Evolutionary conservation across 2,329 filamentous ascomycete species (phyloP).

Genomic region (Penicillium decumbens): DNA sequence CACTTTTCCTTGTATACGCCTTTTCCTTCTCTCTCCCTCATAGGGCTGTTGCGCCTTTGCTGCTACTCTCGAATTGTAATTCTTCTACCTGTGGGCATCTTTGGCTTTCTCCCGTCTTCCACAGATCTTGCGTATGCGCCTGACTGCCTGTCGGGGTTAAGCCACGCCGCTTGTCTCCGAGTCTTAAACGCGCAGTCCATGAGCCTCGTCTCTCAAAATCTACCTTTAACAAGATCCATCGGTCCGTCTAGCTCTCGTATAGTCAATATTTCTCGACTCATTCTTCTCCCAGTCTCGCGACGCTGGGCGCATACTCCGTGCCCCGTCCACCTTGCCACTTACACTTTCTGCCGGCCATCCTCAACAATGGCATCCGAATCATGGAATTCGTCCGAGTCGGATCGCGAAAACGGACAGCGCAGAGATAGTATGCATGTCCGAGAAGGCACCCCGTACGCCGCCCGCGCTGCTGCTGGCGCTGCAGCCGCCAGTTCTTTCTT

Average conservation of each 20-base stretch:
- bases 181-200: constrained; percentile 11
- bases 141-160: constrained; percentile 23
- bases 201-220: constrained; percentile 11
- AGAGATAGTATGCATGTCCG: constrained; percentile 13
- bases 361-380: constrained; percentile 38
- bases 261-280: not conserved
- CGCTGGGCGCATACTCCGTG: constrained; percentile 1
- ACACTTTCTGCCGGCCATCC: constrained; percentile 17
- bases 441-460: constrained; percentile 30
- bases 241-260: constrained; percentile 3
- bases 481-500: constrained; percentile 51
- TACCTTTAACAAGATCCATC: constrained; percentile 6
- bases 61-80: not conserved
- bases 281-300: not conserved
- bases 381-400: constrained; percentile 30
- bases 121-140: constrained; percentile 7
- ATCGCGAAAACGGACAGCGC: constrained; percentile 22
- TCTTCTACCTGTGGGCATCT: not conserved
- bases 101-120: not conserved
- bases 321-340: constrained; percentile 12
- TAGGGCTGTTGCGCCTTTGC: not conserved
- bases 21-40: not conserved
- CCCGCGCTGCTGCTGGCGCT: constrained; percentile 27
- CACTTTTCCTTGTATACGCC: constrained; percentile 3
- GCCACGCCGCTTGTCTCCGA: constrained; percentile 23